phyloP scores from a whole-genome alignment of 371 early-diverging fungal genomes.

The Racocetra persica region DNA sequence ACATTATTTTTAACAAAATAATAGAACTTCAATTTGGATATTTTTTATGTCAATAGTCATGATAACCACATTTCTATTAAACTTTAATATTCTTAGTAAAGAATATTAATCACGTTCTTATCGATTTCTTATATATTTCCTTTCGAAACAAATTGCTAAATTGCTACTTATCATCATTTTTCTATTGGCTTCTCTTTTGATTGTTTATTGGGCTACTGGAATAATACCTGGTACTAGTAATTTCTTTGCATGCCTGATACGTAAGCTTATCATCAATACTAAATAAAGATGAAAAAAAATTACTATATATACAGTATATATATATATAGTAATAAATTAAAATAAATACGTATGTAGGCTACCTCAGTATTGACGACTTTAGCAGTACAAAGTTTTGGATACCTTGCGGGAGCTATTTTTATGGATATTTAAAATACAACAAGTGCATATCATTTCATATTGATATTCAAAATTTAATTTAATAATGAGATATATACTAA shows the following conservation, averaged over 20 bases:
- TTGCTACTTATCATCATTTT: background rate
- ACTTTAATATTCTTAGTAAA: conserved; percentile 10
- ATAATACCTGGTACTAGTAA: background rate
- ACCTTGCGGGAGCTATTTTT: conserved; percentile 25
- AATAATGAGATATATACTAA: background rate
- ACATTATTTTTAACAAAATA: background rate
- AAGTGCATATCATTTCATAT: conserved; percentile 6
- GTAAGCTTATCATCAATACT: background rate
- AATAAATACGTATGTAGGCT: background rate
- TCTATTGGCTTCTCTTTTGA: background rate
- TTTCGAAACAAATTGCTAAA: conserved; percentile 27
- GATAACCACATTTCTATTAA: conserved; percentile 19
- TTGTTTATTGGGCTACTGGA: conserved; percentile 11
- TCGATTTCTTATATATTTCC: conserved; percentile 13
- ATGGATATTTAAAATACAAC: conserved; percentile 1
- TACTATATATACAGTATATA: background rate
- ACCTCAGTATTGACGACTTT: background rate
- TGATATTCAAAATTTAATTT: background rate
- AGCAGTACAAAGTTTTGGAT: conserved; percentile 29
- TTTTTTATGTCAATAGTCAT: background rate
- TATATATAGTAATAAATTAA: background rate
- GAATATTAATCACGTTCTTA: conserved; percentile 38
- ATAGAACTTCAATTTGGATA: conserved; percentile 22
- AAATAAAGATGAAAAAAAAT: background rate
- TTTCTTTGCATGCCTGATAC: conserved; percentile 4